Percentiles rank a stretch among this genome's conserved stretches.
Evolutionary conservation across 495 filamentous ascomycete genomes (phyloP).

Genomic region (Podospora comata): DNA sequence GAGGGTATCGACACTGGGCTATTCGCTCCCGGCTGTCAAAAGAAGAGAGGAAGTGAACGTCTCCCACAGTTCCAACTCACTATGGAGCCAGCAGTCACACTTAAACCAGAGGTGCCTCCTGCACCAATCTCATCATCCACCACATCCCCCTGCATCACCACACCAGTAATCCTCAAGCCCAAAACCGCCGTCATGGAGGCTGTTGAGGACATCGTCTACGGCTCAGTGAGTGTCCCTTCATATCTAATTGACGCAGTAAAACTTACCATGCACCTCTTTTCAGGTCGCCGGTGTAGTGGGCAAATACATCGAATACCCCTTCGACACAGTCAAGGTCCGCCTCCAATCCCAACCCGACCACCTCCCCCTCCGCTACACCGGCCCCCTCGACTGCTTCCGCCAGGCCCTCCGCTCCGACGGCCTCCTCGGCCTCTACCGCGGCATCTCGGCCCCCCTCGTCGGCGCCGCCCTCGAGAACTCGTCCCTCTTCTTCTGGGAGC

Average conservation of each 20-base stretch:
- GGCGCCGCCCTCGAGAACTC: slow-evolving; percentile 94
- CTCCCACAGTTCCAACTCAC: neutral
- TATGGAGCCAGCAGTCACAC: slow-evolving; percentile 18
- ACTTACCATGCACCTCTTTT: slow-evolving; percentile 20
- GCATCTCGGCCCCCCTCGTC: slow-evolving; percentile 84
- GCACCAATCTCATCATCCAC: neutral
- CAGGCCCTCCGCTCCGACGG: slow-evolving; percentile 75
- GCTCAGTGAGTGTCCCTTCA: slow-evolving; percentile 61
- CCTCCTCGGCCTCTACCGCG: slow-evolving; percentile 81
- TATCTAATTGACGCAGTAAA: slow-evolving; percentile 8
- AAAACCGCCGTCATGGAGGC: slow-evolving; percentile 59
- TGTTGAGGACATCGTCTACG: slow-evolving; percentile 76
- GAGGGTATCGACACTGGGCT: neutral
- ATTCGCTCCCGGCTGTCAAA: slow-evolving; percentile 1
- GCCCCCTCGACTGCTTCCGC: slow-evolving; percentile 89
- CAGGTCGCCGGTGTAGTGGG: slow-evolving; percentile 84
- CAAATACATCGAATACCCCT: slow-evolving; percentile 96
- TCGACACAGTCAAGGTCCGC: slow-evolving; percentile 92
- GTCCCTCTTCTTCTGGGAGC: slow-evolving; percentile 88
- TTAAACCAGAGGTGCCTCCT: slow-evolving; percentile 11
- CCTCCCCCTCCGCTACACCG: slow-evolving; percentile 75
- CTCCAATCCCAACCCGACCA: slow-evolving; percentile 80
- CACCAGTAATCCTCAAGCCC: slow-evolving; percentile 18
- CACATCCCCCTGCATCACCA: slow-evolving; percentile 16
- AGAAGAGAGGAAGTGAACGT: slow-evolving; percentile 13